Evolutionary conservation across 441 rosid genomes (phyloP), one percentile per base, ranked within the genome.

Genomic region (Erodium chrysanthum): DNA sequence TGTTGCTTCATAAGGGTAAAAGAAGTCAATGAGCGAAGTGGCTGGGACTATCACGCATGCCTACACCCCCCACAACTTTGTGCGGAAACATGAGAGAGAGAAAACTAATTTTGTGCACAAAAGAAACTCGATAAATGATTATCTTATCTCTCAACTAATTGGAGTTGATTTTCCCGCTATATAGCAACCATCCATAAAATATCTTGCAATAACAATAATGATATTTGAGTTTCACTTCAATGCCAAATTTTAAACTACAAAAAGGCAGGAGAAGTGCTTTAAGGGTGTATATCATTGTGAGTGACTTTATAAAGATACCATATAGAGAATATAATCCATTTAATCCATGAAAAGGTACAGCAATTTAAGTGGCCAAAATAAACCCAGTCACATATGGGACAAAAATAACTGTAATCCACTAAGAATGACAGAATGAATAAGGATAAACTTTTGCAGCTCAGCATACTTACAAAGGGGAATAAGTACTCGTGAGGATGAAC

Each of bases 401-500:
- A 44, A 44, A 56, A 56, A 22, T 22, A 56, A 20, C 58, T 17
- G 22, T 15, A 50, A 50, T 14, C 15, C 42, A 37, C 42, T 37
- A 3, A 37, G n/a, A 50, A 7, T 50, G 9, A 17, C 27, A 56
- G 11, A 44, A 44, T 9, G 3, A 9, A 1, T 48, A 9, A 44
- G 50, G 65, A 59, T 0, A 21, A 60, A 68, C 3, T 11, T 73
- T 66, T 65, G 14, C 48, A 54, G 75, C 44, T 71, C 64, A 78
- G 67, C 52, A 73, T 85, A 87, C 97, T 94, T 87, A 91, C 97
- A 79, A 64, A 86, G 64, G 85, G 84, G 79, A 94, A 91, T 29
- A 94, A 77, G 73, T 94, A 94, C 62, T 91, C 96, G 29, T 85
- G 96, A 65, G 99, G 99, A 80, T 91, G 74, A 67, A 91, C 97